These are phyloP conservation scores for Pouteria campechiana DNA, from an alignment of 179 eudicot species.

Conservation along the genomic window DNA sequence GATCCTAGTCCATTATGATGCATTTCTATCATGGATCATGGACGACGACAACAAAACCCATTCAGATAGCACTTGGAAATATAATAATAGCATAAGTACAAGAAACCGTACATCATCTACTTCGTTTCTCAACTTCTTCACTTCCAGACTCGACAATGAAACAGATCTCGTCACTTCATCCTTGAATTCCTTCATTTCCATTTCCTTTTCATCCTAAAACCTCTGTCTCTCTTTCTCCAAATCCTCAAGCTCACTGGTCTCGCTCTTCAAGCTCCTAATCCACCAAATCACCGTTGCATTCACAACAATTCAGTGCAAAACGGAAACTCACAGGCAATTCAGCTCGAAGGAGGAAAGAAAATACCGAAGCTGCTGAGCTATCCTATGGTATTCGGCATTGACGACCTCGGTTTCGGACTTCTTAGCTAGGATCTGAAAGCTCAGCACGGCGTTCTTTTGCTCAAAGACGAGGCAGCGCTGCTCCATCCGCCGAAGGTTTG, in stretches of 20 bases:
- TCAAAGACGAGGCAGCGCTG: conserved; percentile 29
- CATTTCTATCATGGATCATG: too few relatives aligned
- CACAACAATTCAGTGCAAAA: too few relatives aligned
- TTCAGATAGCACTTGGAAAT: too few relatives aligned
- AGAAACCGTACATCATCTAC: conserved; percentile 28
- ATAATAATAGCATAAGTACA: too few relatives aligned
- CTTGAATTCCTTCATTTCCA: conserved; percentile 26
- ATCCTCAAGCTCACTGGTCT: conserved; percentile 31
- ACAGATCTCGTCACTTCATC: conserved; percentile 14
- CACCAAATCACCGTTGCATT: background rate
- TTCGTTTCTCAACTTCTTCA: conserved; percentile 18
- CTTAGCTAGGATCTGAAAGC: conserved; percentile 21
- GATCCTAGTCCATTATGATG: too few relatives aligned
- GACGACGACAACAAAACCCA: too few relatives aligned
- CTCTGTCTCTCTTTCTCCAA: conserved; percentile 26
- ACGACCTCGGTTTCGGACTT: conserved; percentile 21
- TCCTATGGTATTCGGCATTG: conserved; percentile 11
- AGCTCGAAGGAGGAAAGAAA: too few relatives aligned
- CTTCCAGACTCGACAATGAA: conserved; percentile 12
- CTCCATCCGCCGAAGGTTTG: conserved; percentile 19
- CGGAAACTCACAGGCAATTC: too few relatives aligned
- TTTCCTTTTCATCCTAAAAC: conserved; percentile 6
- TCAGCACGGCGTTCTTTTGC: conserved; percentile 20
- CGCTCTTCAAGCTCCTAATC: conserved; percentile 26
- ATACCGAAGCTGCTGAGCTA: conserved; percentile 25